Evolutionary conservation across 2,329 filamentous ascomycete genomes (phyloP).

Genomic region (Rutstroemia sp.): DNA sequence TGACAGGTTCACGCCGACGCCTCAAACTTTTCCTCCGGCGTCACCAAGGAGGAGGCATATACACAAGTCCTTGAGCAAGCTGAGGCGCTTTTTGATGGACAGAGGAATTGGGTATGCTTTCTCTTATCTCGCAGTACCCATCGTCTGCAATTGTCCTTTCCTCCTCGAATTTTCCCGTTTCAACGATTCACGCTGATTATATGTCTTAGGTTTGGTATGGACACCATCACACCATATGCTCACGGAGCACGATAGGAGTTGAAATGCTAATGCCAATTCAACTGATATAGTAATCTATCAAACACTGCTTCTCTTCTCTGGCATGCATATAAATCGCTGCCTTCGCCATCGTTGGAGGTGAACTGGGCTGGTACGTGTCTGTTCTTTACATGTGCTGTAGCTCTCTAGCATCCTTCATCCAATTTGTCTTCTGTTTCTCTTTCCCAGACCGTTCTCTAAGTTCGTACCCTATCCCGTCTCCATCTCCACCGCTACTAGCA

Average conservation of each 20-base stretch:
- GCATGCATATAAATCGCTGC: constrained; percentile 70
- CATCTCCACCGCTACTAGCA: too few species aligned
- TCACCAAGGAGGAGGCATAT: constrained; percentile 67
- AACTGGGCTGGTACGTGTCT: constrained; percentile 63
- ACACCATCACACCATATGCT: too few species aligned
- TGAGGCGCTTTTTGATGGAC: constrained; percentile 59
- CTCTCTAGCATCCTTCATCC: too few species aligned
- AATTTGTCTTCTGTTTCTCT: too few species aligned
- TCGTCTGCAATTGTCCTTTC: too few species aligned
- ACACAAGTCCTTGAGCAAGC: constrained; percentile 66
- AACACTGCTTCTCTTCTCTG: constrained; percentile 71
- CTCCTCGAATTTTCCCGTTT: too few species aligned
- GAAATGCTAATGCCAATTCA: too few species aligned
- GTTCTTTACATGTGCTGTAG: too few species aligned
- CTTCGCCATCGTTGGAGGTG: constrained; percentile 55
- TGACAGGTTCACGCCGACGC: constrained; percentile 59
- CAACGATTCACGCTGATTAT: neutral
- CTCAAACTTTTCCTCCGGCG: constrained; percentile 59
- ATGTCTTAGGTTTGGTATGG: neutral
- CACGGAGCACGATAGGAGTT: too few species aligned
- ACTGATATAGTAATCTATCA: constrained; percentile 58
- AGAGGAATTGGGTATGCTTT: constrained; percentile 66
- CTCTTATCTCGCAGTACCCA: too few species aligned
- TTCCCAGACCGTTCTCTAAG: too few species aligned
- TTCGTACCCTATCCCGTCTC: too few species aligned